Percentiles rank a stretch among this genome's conserved stretches.
These are phyloP conservation scores for Aciculosporium take DNA, from an alignment of 2,329 filamentous ascomycete genomes.

Conservation along the genomic window DNA sequence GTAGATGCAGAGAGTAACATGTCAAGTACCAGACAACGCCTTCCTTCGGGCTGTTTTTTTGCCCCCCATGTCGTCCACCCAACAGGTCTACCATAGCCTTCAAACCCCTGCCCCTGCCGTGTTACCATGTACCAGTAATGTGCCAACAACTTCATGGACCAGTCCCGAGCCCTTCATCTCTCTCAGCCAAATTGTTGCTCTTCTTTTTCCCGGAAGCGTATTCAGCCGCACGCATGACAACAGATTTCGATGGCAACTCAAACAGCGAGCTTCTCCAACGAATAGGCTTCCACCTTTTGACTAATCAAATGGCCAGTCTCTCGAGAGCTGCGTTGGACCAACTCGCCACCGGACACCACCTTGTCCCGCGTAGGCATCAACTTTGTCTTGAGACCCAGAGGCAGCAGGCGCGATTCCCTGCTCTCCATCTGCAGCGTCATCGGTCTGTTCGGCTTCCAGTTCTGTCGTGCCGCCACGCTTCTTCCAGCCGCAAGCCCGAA, in stretches of 20 bases:
- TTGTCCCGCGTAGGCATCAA: constrained; percentile 37
- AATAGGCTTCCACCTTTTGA: constrained; percentile 70
- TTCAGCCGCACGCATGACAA: neutral
- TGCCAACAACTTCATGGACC: no score
- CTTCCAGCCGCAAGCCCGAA: constrained; percentile 34
- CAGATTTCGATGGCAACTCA: constrained; percentile 22
- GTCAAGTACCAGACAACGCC: neutral
- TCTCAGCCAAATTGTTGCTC: no score
- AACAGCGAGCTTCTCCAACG: constrained; percentile 61
- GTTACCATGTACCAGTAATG: no score
- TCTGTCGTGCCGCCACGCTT: constrained; percentile 14
- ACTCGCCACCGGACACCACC: constrained; percentile 54
- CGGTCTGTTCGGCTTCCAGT: constrained; percentile 25
- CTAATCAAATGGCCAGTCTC: constrained; percentile 67
- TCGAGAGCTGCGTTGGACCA: constrained; percentile 52
- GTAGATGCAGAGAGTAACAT: neutral
- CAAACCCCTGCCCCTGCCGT: no score
- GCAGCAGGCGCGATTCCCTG: constrained; percentile 41
- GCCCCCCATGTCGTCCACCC: neutral
- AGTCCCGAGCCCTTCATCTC: no score
- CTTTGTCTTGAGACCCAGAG: constrained; percentile 56
- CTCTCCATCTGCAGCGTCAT: constrained; percentile 28
- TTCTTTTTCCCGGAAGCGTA: neutral
- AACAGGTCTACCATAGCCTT: no score
- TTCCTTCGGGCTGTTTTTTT: neutral